Conservation (phyloP, 768 basidiomycete genomes). For the Hemileccinum impolitum region DNA sequence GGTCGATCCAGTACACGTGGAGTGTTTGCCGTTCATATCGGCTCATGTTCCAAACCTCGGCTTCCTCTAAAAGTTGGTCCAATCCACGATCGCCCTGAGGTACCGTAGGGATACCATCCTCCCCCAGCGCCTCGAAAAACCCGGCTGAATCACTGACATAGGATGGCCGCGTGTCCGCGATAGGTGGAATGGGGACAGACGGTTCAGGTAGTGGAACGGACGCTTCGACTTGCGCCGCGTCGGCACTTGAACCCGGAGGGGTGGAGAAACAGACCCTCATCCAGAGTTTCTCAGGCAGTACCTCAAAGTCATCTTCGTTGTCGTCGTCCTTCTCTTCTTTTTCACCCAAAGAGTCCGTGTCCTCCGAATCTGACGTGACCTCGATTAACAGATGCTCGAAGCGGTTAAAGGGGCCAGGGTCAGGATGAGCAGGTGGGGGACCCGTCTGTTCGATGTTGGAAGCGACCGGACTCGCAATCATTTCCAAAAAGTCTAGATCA, state of each 20-base stretch:
- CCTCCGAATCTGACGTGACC: background rate
- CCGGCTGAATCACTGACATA: constrained; percentile 25
- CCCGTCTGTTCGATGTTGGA: background rate
- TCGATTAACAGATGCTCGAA: constrained; percentile 13
- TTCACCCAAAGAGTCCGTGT: background rate
- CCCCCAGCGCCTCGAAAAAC: constrained; percentile 41
- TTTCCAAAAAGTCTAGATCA: constrained; percentile 48
- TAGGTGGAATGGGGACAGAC: background rate
- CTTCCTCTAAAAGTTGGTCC: constrained; percentile 32
- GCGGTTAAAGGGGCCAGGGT: constrained; percentile 14
- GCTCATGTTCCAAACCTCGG: constrained; percentile 55
- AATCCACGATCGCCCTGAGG: constrained; percentile 39
- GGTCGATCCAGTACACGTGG: constrained; percentile 44
- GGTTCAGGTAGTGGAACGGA: no score
- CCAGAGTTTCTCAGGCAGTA: constrained; percentile 31
- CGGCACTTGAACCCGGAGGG: background rate
- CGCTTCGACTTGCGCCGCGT: background rate
- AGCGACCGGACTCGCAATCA: background rate
- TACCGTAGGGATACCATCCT: constrained; percentile 33
- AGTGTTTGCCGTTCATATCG: constrained; percentile 44
- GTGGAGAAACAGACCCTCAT: constrained; percentile 8
- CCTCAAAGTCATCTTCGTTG: constrained; percentile 4
- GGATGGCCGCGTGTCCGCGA: background rate
- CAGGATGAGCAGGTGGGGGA: background rate
- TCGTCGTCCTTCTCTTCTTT: constrained; percentile 10